These are phyloP conservation scores for Candida sphagnicola DNA, from an alignment of 805 yeast species.

Conservation along the genomic window DNA sequence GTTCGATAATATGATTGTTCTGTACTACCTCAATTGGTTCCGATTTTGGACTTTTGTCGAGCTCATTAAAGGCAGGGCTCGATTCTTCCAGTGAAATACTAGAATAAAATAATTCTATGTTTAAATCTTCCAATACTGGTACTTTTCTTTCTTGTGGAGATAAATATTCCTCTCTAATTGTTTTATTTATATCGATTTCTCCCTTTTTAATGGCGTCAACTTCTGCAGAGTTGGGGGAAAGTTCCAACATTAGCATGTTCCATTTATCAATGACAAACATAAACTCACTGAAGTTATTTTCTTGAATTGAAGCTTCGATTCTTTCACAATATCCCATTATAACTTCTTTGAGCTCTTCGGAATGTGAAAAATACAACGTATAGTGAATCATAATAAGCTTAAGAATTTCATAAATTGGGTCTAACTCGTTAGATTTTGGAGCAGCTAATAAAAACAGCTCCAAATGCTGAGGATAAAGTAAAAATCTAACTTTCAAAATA, in stretches of 20 bases:
- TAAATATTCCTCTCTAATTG: slow-evolving; percentile 14
- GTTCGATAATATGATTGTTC: slow-evolving; percentile 2
- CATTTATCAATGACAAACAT: slow-evolving; percentile 37
- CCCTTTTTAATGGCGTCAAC: slow-evolving; percentile 7
- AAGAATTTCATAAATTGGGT: slow-evolving; percentile 63
- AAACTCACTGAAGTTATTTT: slow-evolving; percentile 31
- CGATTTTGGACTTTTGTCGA: slow-evolving; percentile 1
- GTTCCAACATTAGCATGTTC: slow-evolving; percentile 35
- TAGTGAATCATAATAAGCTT: slow-evolving; percentile 38
- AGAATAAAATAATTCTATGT: slow-evolving; percentile 15
- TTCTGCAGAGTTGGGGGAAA: slow-evolving; percentile 26
- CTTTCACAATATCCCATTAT: slow-evolving; percentile 28
- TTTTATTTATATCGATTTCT: slow-evolving; percentile 19
- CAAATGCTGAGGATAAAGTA: slow-evolving; percentile 41
- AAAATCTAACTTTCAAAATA: slow-evolving; percentile 27
- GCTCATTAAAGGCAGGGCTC: slow-evolving; percentile 8
- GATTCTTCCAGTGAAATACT: slow-evolving; percentile 12
- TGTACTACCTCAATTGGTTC: not conserved
- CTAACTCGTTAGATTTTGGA: slow-evolving; percentile 54
- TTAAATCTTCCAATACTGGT: slow-evolving; percentile 16
- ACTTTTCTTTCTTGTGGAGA: slow-evolving; percentile 8
- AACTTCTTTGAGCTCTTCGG: slow-evolving; percentile 24
- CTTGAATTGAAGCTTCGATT: slow-evolving; percentile 26
- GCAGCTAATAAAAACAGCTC: slow-evolving; percentile 48
- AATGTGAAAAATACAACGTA: slow-evolving; percentile 38